Conservation (phyloP, 78 protist genomes). For the Tieghemostelium lacteum region DNA sequence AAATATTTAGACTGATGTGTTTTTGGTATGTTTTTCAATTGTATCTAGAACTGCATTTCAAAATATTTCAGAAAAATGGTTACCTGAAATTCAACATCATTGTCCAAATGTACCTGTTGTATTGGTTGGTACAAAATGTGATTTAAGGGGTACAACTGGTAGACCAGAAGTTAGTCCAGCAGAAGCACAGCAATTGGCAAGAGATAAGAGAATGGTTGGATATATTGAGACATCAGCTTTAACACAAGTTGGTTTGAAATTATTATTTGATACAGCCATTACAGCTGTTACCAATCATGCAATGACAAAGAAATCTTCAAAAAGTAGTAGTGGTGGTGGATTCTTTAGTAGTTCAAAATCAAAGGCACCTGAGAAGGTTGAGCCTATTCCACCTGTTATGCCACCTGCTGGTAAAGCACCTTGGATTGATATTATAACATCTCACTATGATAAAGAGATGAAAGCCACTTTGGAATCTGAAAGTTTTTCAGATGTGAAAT, state of each 20-base stretch:
- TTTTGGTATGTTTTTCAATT: constrained; percentile 66
- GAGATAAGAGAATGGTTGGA: constrained; percentile 24
- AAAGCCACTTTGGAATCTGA: constrained; percentile 49
- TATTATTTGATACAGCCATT: constrained; percentile 58
- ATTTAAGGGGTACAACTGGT: constrained; percentile 35
- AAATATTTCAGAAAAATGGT: constrained; percentile 71
- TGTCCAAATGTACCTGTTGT: constrained; percentile 60
- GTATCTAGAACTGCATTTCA: constrained; percentile 56
- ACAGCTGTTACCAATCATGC: neutral
- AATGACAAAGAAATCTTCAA: neutral
- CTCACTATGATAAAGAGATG: constrained; percentile 66
- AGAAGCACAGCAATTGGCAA: constrained; percentile 55
- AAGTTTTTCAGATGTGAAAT: constrained; percentile 60
- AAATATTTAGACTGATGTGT: constrained; percentile 79
- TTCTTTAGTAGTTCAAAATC: neutral
- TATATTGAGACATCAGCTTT: constrained; percentile 66
- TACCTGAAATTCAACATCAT: constrained; percentile 71
- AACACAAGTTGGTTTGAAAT: constrained; percentile 2
- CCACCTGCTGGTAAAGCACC: constrained; percentile 87
- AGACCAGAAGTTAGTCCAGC: constrained; percentile 35
- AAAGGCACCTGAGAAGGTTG: neutral
- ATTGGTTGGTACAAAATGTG: constrained; percentile 80
- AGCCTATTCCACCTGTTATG: constrained; percentile 83
- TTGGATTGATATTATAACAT: constrained; percentile 85
- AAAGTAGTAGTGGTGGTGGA: neutral